Evolutionary conservation across 805 yeast species (phyloP).

Genomic region (Grigorovia transvaalensis): DNA sequence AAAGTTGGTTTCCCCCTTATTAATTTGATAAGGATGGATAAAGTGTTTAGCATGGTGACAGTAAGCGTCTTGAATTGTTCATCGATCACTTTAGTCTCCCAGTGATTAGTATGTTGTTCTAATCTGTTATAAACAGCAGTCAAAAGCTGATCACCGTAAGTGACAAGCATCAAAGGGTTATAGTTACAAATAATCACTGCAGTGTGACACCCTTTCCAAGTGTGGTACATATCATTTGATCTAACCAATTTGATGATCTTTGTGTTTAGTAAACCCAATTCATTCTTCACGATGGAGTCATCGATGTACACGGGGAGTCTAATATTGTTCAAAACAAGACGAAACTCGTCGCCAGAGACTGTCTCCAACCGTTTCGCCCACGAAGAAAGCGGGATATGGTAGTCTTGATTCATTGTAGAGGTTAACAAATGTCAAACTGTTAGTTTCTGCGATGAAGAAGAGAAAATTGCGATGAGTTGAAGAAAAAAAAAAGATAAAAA

Average conservation of each 20-base stretch:
- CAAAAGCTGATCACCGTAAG: constrained; percentile 24
- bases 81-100: constrained; percentile 11
- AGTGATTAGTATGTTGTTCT: constrained; percentile 20
- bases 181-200: constrained; percentile 34
- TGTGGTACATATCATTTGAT: constrained; percentile 29
- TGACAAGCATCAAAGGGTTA: constrained; percentile 27
- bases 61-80: constrained; percentile 16
- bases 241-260: constrained; percentile 35
- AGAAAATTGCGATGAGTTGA: not conserved
- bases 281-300: constrained; percentile 25
- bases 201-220: constrained; percentile 54
- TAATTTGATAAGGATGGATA: constrained; percentile 27
- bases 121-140: constrained; percentile 20
- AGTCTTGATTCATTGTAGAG: not conserved
- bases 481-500: not conserved
- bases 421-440: too few relatives aligned
- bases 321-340: constrained; percentile 17
- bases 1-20: constrained; percentile 75
- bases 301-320: constrained; percentile 22
- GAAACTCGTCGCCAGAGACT: constrained; percentile 23
- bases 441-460: too few relatives aligned
- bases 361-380: constrained; percentile 22
- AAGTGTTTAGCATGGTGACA: constrained; percentile 24
- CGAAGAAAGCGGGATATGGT: constrained; percentile 13
- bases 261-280: constrained; percentile 23